phyloP scores from a whole-genome alignment of 73 alveolate genomes.

The Tetrahymena malaccensis region DNA sequence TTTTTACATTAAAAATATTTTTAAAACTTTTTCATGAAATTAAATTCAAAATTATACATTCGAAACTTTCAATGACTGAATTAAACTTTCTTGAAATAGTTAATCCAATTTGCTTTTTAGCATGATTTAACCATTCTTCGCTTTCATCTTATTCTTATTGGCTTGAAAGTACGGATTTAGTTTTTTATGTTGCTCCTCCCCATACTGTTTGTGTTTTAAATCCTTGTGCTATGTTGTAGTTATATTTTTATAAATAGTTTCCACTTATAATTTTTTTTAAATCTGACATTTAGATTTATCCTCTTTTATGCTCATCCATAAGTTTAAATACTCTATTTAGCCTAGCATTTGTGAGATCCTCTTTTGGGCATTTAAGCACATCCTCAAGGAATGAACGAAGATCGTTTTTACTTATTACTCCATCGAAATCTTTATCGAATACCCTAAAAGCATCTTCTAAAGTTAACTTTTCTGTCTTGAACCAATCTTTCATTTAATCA shows the following conservation, averaged over 20 bases:
- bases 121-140: conserved; percentile 66
- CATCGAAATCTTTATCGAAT: conserved; percentile 85
- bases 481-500: conserved; percentile 63
- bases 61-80: conserved; percentile 51
- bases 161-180: neutral
- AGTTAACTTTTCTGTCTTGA: conserved; percentile 44
- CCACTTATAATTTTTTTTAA: conserved; percentile 67
- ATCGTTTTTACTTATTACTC: conserved; percentile 59
- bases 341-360: conserved; percentile 49
- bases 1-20: neutral
- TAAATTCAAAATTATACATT: neutral
- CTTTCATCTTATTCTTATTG: conserved; percentile 15
- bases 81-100: conserved; percentile 50
- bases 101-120: conserved; percentile 65
- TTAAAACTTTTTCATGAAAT: neutral
- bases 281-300: conserved; percentile 60
- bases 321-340: conserved; percentile 75
- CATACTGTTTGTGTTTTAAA: neutral
- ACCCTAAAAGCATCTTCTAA: conserved; percentile 74
- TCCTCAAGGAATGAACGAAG: conserved; percentile 51
- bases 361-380: conserved; percentile 48
- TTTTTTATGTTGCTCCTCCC: neutral
- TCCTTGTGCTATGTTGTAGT: conserved; percentile 11
- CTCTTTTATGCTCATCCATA: conserved; percentile 66
- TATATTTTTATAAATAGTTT: conserved; percentile 27